Percentiles rank a stretch among this genome's conserved stretches.
These are phyloP conservation scores for Talaromyces sp. DNA, from an alignment of 2,329 filamentous ascomycete species.

Conservation along the genomic window DNA sequence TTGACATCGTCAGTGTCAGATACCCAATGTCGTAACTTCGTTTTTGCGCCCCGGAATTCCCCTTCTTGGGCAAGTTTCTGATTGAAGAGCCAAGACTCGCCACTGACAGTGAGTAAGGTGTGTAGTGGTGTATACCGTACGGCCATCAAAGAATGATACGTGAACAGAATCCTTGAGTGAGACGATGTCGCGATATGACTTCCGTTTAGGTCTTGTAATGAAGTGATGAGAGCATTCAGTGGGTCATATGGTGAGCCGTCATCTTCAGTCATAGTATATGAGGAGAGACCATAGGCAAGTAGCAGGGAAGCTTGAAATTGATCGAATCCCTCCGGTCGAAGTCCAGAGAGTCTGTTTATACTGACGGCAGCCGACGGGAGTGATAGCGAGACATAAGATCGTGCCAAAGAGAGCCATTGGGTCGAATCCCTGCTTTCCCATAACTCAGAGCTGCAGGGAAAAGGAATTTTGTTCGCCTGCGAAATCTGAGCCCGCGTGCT, in stretches of 20 bases:
- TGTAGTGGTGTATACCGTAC: conserved; percentile 33
- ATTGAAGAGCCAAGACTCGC: conserved; percentile 39
- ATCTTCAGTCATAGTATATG: conserved; percentile 15
- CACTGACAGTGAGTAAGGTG: conserved; percentile 34
- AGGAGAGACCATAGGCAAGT: conserved; percentile 25
- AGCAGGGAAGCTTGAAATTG: conserved; percentile 28
- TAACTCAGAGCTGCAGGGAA: conserved; percentile 33
- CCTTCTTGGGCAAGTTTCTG: conserved; percentile 34
- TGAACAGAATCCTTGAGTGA: conserved; percentile 27
- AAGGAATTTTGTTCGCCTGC: conserved; percentile 28
- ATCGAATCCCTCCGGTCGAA: conserved; percentile 22
- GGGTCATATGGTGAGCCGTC: conserved; percentile 14
- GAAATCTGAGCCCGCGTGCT: conserved; percentile 20
- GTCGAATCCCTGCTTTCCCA: conserved; percentile 33
- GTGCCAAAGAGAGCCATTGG: conserved; percentile 30
- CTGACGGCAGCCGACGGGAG: conserved; percentile 23
- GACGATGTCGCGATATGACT: neutral
- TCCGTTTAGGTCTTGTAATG: conserved; percentile 11
- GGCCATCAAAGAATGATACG: conserved; percentile 32
- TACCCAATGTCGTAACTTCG: conserved; percentile 31
- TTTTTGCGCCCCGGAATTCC: conserved; percentile 33
- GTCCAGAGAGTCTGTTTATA: conserved; percentile 15
- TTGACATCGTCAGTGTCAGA: conserved; percentile 28
- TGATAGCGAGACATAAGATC: conserved; percentile 20
- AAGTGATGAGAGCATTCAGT: conserved; percentile 21